phyloP scores from a whole-genome alignment of 805 yeast species.

The Teunomyces barrocoloradensis region DNA sequence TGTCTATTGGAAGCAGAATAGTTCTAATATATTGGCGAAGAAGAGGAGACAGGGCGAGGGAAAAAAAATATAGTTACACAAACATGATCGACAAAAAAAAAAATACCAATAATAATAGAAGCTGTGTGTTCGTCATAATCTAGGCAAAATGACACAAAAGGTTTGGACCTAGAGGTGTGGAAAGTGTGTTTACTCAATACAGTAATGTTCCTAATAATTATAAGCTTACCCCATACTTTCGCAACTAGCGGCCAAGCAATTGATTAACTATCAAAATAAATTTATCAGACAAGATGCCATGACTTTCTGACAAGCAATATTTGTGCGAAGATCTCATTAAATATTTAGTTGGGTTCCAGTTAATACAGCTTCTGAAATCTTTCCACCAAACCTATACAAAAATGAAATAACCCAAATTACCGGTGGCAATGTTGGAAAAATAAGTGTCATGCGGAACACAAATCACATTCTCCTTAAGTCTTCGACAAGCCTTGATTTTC shows the following conservation, averaged over 20 bases:
- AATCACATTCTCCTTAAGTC: neutral
- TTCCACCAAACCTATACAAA: neutral
- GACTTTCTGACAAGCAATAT: neutral
- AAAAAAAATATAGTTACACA: conserved; percentile 2
- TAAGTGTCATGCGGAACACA: neutral
- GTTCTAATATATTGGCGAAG: neutral
- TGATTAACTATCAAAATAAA: neutral
- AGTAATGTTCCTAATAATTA: neutral
- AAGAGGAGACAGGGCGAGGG: neutral
- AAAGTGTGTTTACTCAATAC: neutral
- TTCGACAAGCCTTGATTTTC: neutral
- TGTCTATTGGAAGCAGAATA: neutral
- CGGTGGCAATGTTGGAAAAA: neutral
- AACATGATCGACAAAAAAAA: neutral
- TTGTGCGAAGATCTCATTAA: neutral
- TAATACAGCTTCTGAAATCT: neutral
- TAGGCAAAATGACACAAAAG: neutral
- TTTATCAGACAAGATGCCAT: neutral
- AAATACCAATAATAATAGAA: neutral
- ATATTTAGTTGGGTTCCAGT: neutral
- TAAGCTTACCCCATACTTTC: neutral
- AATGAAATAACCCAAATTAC: neutral
- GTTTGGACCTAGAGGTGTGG: neutral
- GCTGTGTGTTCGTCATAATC: neutral
- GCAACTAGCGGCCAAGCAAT: no score